Evolutionary conservation across 148 eudicot genomes (phyloP), one percentile per base, ranked within the genome.

Genomic region (Pharnaceum exiguum): DNA sequence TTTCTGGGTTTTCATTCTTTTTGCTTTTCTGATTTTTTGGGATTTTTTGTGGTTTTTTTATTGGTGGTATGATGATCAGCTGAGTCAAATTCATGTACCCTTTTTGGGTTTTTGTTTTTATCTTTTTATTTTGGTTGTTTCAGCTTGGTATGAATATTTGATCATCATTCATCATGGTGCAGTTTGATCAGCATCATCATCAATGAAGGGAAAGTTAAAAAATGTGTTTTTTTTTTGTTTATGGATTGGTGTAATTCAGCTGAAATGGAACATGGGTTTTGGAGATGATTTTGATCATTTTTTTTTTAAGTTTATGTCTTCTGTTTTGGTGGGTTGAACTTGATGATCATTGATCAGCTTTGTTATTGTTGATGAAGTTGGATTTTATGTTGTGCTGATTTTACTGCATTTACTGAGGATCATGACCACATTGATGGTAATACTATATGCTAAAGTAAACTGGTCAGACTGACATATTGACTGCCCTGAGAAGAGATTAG

Each of bases 1-100:
- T 53, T 60, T 61, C 50, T 55, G 72, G 72, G 67, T 69, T 69
- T 39, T 46, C 33, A 15, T 62, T 36, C 17, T 37, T 51, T 60
- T 30, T 54, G 12, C 2, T 1, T 8, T 42, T 40, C 39, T 5
- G 25, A 0, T 0, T 29, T 21, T 22, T 19, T n/a, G n/a, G n/a
- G n/a, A n/a, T 13, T 45, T 21, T 36, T 19, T 36, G 59, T n/a
- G 18, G 10, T 44, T 27, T 36, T 40, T 7, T 46, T 30, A 5
- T 26, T 42, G 18, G 15, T 31, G 16, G 21, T 33, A 43, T 59
- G 47, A 60, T 31, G 52, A 60, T 47, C 31, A 35, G 33, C 29
- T 17, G 17, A 12, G n/a, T 50, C 43, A 22, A 30, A n/a, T 52
- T 42, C 51, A 9, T 35, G 28, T n/a, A 12, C 13, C 39, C 38